These are phyloP conservation scores for Phytophthora hybrid DNA, from an alignment of 352 stramenopile species.

Conservation along the genomic window DNA sequence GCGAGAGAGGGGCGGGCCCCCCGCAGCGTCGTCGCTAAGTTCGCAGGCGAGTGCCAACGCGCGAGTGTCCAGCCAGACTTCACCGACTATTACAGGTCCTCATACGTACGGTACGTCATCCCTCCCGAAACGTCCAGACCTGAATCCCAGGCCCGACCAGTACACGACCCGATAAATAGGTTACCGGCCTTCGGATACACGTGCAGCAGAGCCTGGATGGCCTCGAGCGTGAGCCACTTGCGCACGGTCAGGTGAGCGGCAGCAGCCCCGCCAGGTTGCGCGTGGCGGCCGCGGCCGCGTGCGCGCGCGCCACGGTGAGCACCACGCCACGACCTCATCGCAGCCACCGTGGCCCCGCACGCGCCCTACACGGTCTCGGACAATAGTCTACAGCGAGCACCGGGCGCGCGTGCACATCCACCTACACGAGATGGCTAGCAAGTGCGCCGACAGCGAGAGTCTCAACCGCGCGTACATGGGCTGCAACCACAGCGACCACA, in stretches of 20 bases:
- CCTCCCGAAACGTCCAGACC: no score
- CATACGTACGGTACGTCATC: no score
- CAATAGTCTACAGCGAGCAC: conserved; percentile 54
- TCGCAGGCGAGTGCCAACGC: no score
- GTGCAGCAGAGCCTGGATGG: conserved; percentile 72
- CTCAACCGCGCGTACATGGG: conserved; percentile 76
- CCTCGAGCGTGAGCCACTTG: conserved; percentile 65
- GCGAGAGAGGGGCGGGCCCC: no score
- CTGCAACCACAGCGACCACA: conserved; percentile 82
- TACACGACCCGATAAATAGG: no score
- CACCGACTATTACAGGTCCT: no score
- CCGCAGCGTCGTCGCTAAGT: no score
- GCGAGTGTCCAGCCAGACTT: no score
- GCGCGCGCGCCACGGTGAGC: conserved; percentile 60
- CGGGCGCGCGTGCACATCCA: conserved; percentile 86
- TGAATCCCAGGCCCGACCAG: no score
- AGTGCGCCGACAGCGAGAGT: conserved; percentile 82
- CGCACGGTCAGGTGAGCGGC: conserved; percentile 74
- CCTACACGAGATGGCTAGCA: conserved; percentile 84
- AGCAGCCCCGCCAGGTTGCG: conserved; percentile 69
- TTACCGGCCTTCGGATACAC: conserved; percentile 68
- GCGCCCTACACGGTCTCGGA: conserved; percentile 89
- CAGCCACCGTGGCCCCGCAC: conserved; percentile 80
- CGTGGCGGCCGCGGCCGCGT: conserved; percentile 46
- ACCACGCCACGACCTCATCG: conserved; percentile 73